phyloP scores from a whole-genome alignment of 2,329 filamentous ascomycete species.

The Chaetomiaceae sp. region DNA sequence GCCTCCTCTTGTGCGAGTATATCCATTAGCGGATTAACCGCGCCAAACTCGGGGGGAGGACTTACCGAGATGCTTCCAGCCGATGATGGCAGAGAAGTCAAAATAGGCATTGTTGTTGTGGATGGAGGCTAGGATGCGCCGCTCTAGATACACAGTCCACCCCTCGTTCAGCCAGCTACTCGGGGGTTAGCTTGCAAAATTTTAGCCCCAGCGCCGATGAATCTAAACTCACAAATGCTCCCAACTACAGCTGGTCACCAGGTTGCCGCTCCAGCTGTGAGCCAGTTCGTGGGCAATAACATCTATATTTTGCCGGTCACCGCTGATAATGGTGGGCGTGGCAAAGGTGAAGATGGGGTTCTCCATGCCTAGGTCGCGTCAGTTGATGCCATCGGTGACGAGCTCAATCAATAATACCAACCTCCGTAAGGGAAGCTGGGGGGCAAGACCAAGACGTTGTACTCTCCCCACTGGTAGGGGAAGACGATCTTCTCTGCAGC shows the following conservation, averaged over 20 bases:
- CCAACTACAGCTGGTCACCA: slow-evolving; percentile 75
- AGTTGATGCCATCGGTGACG: slow-evolving; percentile 1
- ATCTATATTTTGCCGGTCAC: slow-evolving; percentile 86
- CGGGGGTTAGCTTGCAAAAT: not conserved
- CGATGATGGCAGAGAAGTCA: slow-evolving; percentile 92
- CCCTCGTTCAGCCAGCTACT: slow-evolving; percentile 66
- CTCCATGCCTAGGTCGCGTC: slow-evolving; percentile 60
- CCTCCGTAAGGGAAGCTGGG: slow-evolving; percentile 87
- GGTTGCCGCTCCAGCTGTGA: slow-evolving; percentile 83
- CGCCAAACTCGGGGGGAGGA: not conserved
- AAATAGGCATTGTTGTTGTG: slow-evolving; percentile 82
- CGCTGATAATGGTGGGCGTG: slow-evolving; percentile 89
- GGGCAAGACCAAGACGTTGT: slow-evolving; percentile 88
- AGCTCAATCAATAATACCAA: slow-evolving; percentile 34
- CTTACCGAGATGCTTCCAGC: slow-evolving; percentile 77
- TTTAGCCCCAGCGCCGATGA: not conserved
- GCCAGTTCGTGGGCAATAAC: slow-evolving; percentile 85
- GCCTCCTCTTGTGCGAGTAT: slow-evolving; percentile 56
- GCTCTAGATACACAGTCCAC: slow-evolving; percentile 94
- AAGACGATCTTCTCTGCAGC: slow-evolving; percentile 78
- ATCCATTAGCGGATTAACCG: not conserved
- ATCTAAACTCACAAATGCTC: slow-evolving; percentile 62
- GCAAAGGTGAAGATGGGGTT: slow-evolving; percentile 95
- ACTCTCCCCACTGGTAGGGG: slow-evolving; percentile 89
- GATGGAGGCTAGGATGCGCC: slow-evolving; percentile 70